A percentile compares a stretch with the other conserved stretches of the same genome.
phyloP scores from a whole-genome alignment of 805 yeast genomes.

The Hanseniaspora taiwanica region DNA sequence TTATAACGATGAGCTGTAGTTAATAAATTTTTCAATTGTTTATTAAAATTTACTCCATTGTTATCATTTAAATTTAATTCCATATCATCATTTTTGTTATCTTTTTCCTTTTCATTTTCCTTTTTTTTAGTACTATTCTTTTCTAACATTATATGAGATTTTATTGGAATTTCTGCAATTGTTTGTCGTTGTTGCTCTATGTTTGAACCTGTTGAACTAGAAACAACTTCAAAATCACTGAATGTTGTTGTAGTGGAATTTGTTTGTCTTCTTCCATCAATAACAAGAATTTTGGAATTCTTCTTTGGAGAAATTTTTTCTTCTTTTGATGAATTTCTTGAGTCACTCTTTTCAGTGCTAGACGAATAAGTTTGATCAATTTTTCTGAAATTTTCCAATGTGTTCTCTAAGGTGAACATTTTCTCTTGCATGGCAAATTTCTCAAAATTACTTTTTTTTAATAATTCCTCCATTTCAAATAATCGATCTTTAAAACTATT shows the following conservation, averaged over 20 bases:
- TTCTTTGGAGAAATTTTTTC: too few species aligned
- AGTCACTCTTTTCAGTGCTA: background rate
- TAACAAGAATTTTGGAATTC: too few species aligned
- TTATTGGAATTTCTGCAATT: background rate
- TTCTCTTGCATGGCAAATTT: conserved; percentile 16
- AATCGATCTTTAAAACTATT: conserved; percentile 11
- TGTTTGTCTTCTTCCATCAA: background rate
- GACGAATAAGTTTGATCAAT: background rate
- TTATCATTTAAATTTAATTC: background rate
- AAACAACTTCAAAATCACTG: conserved; percentile 3
- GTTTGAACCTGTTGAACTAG: background rate
- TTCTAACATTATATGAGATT: too few species aligned
- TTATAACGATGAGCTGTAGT: too few species aligned
- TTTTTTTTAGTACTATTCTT: background rate
- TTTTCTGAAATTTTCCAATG: conserved; percentile 7
- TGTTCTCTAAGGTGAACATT: conserved; percentile 11
- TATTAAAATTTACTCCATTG: background rate
- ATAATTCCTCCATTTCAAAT: conserved; percentile 11
- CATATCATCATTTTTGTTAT: background rate
- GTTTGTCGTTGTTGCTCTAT: background rate
- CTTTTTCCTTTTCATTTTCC: background rate
- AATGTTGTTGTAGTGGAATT: conserved; percentile 1
- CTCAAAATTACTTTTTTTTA: conserved; percentile 13
- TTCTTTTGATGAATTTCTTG: too few species aligned
- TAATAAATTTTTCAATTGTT: background rate